Evolutionary conservation across 1,284 basidiomycete genomes (phyloP).

Genomic region (Leccinum fuscescens): DNA sequence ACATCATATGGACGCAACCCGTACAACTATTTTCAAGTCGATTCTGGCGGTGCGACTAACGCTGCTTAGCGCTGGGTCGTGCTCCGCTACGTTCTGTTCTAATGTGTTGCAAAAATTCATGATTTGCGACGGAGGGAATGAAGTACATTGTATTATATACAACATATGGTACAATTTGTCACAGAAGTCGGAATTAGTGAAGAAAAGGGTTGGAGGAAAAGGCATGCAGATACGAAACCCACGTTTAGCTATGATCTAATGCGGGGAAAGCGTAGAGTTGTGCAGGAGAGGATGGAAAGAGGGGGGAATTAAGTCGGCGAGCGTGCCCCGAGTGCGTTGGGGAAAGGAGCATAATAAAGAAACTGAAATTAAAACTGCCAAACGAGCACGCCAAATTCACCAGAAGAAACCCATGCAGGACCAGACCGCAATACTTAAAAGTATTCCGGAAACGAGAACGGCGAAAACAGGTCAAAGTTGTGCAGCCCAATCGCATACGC

Average conservation of each 20-base stretch:
- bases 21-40: neutral
- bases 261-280: neutral
- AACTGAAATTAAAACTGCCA: neutral
- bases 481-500: slow-evolving; percentile 32
- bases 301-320: neutral
- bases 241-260: neutral
- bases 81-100: neutral
- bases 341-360: neutral
- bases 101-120: neutral
- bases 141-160: neutral
- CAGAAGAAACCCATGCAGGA: neutral
- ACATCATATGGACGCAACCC: neutral
- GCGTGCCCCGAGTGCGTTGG: neutral
- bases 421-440: slow-evolving; percentile 7
- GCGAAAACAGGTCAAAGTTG: slow-evolving; percentile 29
- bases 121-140: neutral
- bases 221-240: neutral
- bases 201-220: neutral
- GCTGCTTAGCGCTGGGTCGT: neutral
- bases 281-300: neutral
- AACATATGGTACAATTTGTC: neutral
- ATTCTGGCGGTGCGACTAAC: neutral
- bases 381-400: neutral
- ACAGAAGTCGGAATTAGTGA: neutral
- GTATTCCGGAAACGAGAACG: slow-evolving; percentile 21